These are phyloP conservation scores for Aegilops umbellulata DNA, from an alignment of 176 grass and related monocot genomes.

Conservation along the genomic window DNA sequence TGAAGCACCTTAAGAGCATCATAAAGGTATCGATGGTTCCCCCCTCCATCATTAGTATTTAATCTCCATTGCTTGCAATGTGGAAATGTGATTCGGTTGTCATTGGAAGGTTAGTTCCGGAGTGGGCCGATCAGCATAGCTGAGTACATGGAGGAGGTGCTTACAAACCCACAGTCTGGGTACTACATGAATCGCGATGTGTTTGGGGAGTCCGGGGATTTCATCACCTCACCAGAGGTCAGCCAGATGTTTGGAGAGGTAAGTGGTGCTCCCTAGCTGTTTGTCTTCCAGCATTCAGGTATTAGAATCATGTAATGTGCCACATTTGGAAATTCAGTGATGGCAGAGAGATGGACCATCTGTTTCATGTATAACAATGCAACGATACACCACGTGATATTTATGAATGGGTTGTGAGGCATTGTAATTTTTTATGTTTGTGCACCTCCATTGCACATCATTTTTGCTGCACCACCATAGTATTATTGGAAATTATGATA, in stretches of 20 bases:
- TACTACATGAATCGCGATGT: slow-evolving; percentile 91
- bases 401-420: not conserved
- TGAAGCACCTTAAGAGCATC: slow-evolving; percentile 95
- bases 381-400: not conserved
- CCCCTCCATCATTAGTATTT: not conserved
- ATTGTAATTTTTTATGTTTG: not conserved
- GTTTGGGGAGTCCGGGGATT: slow-evolving; percentile 84
- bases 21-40: slow-evolving; percentile 54
- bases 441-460: not conserved
- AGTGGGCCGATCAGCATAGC: slow-evolving; percentile 91
- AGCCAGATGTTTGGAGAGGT: slow-evolving; percentile 99
- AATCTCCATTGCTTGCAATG: not conserved
- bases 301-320: not conserved
- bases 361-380: not conserved
- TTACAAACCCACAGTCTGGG: slow-evolving; percentile 84
- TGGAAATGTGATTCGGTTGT: slow-evolving; percentile 26
- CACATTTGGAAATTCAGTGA: not conserved
- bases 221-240: slow-evolving; percentile 90
- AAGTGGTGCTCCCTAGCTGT: slow-evolving; percentile 18
- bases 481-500: not conserved
- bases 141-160: slow-evolving; percentile 97
- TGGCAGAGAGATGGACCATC: not conserved
- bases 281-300: not conserved
- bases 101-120: slow-evolving; percentile 52
- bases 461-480: not conserved